A percentile compares a stretch with the other conserved stretches of the same genome.
Conservation (phyloP, 805 yeast genomes). For the Pichia deserticola region DNA sequence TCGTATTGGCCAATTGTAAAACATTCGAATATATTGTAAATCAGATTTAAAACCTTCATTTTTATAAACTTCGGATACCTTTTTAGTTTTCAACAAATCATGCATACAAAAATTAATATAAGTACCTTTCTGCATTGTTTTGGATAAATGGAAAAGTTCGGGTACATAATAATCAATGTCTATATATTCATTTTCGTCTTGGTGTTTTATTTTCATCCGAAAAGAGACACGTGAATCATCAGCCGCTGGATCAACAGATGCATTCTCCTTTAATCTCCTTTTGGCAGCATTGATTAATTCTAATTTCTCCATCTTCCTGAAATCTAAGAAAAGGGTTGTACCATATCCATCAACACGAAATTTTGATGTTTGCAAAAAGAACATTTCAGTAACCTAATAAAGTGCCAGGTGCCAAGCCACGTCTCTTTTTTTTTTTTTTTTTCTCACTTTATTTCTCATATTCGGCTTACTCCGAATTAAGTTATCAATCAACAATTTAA, state of each 20-base stretch:
- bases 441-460: not conserved
- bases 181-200: no score
- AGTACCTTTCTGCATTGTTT: slow-evolving; percentile 10
- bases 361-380: no score
- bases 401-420: no score
- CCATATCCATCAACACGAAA: not conserved
- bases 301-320: not conserved
- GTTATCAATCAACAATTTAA: not conserved
- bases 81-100: slow-evolving; percentile 22
- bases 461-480: not conserved
- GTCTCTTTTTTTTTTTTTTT: not conserved
- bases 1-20: slow-evolving; percentile 37
- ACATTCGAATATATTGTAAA: slow-evolving; percentile 18
- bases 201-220: not conserved
- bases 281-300: not conserved
- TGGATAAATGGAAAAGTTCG: not conserved
- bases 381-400: no score
- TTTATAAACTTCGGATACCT: slow-evolving; percentile 22
- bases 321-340: no score
- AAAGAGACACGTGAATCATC: not conserved
- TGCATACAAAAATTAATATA: slow-evolving; percentile 23
- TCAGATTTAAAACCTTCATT: slow-evolving; percentile 14
- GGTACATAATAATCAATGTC: slow-evolving; percentile 1
- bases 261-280: not conserved
- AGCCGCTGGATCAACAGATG: not conserved